Evolutionary conservation across 257 asterid genomes (phyloP), one percentile per base, ranked within the genome.

Genomic region (Solanum habrochaites): DNA sequence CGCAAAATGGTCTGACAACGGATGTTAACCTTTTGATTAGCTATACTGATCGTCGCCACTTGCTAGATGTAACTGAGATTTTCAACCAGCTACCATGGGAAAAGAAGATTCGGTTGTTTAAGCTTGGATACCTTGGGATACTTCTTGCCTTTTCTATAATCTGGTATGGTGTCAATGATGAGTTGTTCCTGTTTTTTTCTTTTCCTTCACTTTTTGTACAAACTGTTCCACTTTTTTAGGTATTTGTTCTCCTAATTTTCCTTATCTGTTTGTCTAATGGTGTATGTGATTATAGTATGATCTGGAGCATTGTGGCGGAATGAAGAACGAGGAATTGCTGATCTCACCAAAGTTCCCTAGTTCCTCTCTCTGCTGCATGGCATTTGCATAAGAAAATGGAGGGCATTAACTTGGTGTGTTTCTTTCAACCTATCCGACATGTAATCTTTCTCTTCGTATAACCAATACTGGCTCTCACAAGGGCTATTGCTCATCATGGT

Each of bases 61-160:
- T 96, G 89, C 83, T 96, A 78, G 98, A 96, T 88, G 98, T 96
- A 71, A 96, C 99, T 52, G 99, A 96, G 92, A 95, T 96, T 89
- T 96, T 96, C 91, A 95, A 91, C 89, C 97, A 92, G 90, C 94
- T 96, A 83, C 88, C 93, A 14, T 81, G 93, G 93, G 98, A 91
- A 86, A 96, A 95, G 93, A 93, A 90, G 90, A 88, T 92, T 64
- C 89, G 97, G 72, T 70, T 95, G 27, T 93, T 83, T 92, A 96
- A 95, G 95, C 94, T 95, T 66, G 97, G 95, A 75, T 96, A 94
- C 89, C 86, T 92, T 73, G 89, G 91, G 83, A 18, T 93, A 88
- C 89, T 90, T 85, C 85, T 95, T 88, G 91, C 89, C 40, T 71
- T 89, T 85, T 92, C 99, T 16, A 90, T 96, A 91, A 83, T 92